Base-by-base conservation (phyloP, 495 filamentous ascomycete species). In the Penicillium canescens region DNA sequence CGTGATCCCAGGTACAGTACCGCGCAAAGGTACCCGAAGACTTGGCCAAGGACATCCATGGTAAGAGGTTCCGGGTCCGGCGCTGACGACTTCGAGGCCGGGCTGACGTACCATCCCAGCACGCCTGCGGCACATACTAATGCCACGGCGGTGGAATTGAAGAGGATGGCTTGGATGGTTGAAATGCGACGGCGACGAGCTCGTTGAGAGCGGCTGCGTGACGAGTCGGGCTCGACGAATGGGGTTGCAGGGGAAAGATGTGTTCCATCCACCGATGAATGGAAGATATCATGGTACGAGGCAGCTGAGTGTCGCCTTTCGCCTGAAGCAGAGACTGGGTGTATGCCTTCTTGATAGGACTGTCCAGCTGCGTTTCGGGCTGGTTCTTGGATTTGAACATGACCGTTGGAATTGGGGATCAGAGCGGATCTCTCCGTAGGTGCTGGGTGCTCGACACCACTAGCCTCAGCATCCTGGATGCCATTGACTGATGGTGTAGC, bases 1-100 rank as follows among this genome's bases (percentile, higher is more conserved):
- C 94, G 84, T 0, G 86, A 91, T 18, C 89, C 91, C 12, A 98
- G 87, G 62, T 98, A 98, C 13, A 98, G 77, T 3, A 80, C 74
- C 1, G 94, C 94, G 70, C 89, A 94, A 35, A 94, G 70, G 66
- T 90, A 96, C 33, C 91, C 91, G 59, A 93, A 96, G 9, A 91
- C 69, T 63, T 96, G 94, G 33, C 94, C 94, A 67, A 85, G 81
- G 39, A 84, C 41, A 57, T 88, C 86, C 67, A 98, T 86, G 0
- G 71, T 61, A 2, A 92, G 75, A 20, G 58, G 56, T 14, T 65
- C 64, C 7, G 10, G 71, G 28, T 51, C 63, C 36, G 54, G 67
- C 42, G 31, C 70, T 42, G 50, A 51, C 33, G 52, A 64, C 50
- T 42, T 75, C 55, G 59, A 52, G 41, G 53, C 53, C 23, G 68